Evolutionary conservation across 1,284 basidiomycete species (phyloP), one percentile per base, ranked within the genome.

Genomic region (Microbotryum violaceum): DNA sequence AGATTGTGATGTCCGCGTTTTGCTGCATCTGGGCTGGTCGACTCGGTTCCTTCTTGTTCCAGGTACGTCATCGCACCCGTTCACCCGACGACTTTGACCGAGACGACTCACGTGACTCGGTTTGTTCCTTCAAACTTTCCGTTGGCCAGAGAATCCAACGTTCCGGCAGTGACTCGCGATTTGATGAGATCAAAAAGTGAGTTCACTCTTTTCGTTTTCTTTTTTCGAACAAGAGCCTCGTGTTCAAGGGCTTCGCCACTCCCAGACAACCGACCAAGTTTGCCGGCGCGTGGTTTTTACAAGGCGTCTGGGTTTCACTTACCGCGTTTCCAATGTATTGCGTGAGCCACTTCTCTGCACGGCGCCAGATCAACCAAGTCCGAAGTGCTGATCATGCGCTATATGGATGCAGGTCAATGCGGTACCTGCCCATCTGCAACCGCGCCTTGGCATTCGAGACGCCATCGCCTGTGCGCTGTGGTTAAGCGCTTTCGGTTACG

Each of bases 231-330:
- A 18, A 6, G 16, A 6, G 12, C 5, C 37, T 18, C 37, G 37
- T 42, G 16, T 42, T 42, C 12, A 42, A 14, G 37, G 12, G 37
- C 37, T 42, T 42, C 14, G 37, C 12, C 37, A 31, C 6, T 27
- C 18, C 3, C 37, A 82, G 37, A 42, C 37, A 42, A 53, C 85
- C 86, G 1, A 66, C 66, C 31, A 80, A 75, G 58, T 89, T 89
- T 71, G 78, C 83, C 1, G 77, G 72, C 45, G 85, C 80, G 57
- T 90, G 86, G 87, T 79, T 87, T 70, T 82, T 80, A 8, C 87
- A 89, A 83, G 86, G 84, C 0, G 82, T 82, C 2, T 88, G 86
- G 86, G 81, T 87, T 54, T 79, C 82, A 51, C 64, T 85, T 16
- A 84, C 85, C 54, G 85, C 86, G 16, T 77, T 88, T 4, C 85